phyloP scores from a whole-genome alignment of 352 stramenopile species.

The Phytophthora pini region DNA sequence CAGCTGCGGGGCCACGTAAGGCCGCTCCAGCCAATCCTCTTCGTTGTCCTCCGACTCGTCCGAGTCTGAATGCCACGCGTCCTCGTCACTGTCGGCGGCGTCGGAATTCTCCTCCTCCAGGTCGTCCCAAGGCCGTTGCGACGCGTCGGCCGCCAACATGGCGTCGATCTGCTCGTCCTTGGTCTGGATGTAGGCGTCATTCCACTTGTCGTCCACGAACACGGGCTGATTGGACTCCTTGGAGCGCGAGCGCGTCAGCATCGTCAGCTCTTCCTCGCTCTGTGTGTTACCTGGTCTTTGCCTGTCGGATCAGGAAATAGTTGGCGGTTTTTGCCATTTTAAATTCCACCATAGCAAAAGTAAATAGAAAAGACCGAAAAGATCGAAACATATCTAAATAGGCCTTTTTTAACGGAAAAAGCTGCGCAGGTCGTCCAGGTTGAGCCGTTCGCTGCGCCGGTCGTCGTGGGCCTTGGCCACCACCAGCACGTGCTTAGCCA shows the following conservation, averaged over 20 bases:
- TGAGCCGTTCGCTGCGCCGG: conserved; percentile 53
- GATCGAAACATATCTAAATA: conserved; percentile 9
- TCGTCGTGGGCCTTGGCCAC: conserved; percentile 43
- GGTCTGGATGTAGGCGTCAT: conserved; percentile 81
- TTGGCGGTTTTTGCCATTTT: conserved; percentile 14
- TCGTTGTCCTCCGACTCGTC: conserved; percentile 44
- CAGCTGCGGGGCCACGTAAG: neutral
- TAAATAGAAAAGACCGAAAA: conserved; percentile 5
- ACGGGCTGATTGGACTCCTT: conserved; percentile 68
- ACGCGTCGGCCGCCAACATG: conserved; percentile 54
- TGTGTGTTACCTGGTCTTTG: neutral
- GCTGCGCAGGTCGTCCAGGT: conserved; percentile 70
- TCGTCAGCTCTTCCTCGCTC: conserved; percentile 13
- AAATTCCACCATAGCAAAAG: conserved; percentile 9
- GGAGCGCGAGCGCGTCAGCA: conserved; percentile 79
- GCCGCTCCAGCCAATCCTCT: conserved; percentile 20
- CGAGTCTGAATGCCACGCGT: conserved; percentile 46
- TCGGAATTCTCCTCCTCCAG: conserved; percentile 49
- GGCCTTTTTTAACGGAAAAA: conserved; percentile 59
- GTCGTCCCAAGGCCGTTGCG: conserved; percentile 61
- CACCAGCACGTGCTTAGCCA: conserved; percentile 88
- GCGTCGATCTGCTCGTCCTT: conserved; percentile 89
- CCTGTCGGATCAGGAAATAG: neutral
- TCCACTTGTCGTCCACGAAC: conserved; percentile 87
- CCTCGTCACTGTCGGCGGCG: conserved; percentile 28